These are phyloP conservation scores for Umbilicus rupestris DNA, from an alignment of 164 flowering plant genomes.

Conservation along the genomic window DNA sequence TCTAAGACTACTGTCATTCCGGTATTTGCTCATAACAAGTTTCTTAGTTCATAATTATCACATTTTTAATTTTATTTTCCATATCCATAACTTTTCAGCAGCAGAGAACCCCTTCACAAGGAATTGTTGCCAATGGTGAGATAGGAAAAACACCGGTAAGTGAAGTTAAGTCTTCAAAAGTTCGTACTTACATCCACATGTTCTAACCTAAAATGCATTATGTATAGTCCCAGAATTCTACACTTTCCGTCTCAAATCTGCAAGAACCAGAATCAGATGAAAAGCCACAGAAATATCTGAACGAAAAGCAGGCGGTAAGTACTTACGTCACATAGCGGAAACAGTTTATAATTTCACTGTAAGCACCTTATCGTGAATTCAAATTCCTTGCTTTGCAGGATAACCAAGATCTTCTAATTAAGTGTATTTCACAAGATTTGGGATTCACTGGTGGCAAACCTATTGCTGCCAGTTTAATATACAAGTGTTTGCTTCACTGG, in stretches of 20 bases:
- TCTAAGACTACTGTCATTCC: conserved; percentile 55
- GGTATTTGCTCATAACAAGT: conserved; percentile 29
- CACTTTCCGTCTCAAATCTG: conserved; percentile 31
- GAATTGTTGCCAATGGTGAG: conserved; percentile 64
- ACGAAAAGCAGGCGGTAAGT: conserved; percentile 86
- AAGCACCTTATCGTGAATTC: not conserved
- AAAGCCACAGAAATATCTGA: conserved; percentile 79
- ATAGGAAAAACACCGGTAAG: conserved; percentile 42
- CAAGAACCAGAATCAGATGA: conserved; percentile 77
- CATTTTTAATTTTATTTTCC: not conserved
- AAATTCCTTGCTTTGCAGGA: conserved; percentile 40
- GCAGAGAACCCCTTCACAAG: conserved; percentile 32
- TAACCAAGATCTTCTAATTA: conserved; percentile 84
- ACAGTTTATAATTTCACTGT: not conserved
- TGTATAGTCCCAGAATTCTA: conserved; percentile 37
- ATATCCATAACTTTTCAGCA: not conserved
- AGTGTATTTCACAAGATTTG: conserved; percentile 79
- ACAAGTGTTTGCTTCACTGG: conserved; percentile 97
- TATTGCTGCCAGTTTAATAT: conserved; percentile 84
- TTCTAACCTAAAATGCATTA: not conserved
- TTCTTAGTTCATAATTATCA: not conserved
- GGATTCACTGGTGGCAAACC: conserved; percentile 90
- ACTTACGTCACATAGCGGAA: not conserved
- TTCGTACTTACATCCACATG: not conserved
- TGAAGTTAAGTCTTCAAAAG: not conserved